Evolutionary conservation across 2,329 filamentous ascomycete genomes (phyloP).

Genomic region (Conoideocrella luteorostrata): DNA sequence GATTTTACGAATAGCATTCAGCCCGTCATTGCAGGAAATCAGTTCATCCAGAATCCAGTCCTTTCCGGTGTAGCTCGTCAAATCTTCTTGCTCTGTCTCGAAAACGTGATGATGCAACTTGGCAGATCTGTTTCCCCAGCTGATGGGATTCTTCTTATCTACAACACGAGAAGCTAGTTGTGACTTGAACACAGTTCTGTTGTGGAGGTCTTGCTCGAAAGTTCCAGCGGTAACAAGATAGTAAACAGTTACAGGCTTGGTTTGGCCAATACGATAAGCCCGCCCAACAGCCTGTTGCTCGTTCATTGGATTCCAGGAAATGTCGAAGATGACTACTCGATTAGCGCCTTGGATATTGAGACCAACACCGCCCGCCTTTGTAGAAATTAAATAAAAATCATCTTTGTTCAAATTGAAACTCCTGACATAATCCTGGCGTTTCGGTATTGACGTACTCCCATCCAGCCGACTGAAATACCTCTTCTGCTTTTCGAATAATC

Average conservation of each 20-base stretch:
- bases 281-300: constrained; percentile 86
- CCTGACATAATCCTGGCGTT: constrained; percentile 59
- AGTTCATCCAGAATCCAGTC: constrained; percentile 55
- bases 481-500: constrained; percentile 42
- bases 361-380: constrained; percentile 72
- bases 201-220: constrained; percentile 68
- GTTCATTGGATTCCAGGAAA: constrained; percentile 69
- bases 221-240: constrained; percentile 73
- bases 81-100: constrained; percentile 42
- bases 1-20: constrained; percentile 46
- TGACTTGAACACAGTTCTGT: constrained; percentile 72
- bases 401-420: constrained; percentile 55
- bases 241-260: constrained; percentile 77
- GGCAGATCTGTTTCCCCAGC: constrained; percentile 50
- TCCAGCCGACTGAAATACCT: constrained; percentile 57
- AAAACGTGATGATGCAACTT: constrained; percentile 56
- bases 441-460: constrained; percentile 49
- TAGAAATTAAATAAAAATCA: constrained; percentile 74
- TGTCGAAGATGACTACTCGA: constrained; percentile 81
- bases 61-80: constrained; percentile 50
- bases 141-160: constrained; percentile 72
- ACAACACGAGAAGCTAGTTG: constrained; percentile 75
- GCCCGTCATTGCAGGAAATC: constrained; percentile 28
- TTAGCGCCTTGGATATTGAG: constrained; percentile 81
- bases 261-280: constrained; percentile 79